Evolutionary conservation across 768 basidiomycete species (phyloP), one percentile per base, ranked within the genome.

Genomic region (Macrocybe gigantea): DNA sequence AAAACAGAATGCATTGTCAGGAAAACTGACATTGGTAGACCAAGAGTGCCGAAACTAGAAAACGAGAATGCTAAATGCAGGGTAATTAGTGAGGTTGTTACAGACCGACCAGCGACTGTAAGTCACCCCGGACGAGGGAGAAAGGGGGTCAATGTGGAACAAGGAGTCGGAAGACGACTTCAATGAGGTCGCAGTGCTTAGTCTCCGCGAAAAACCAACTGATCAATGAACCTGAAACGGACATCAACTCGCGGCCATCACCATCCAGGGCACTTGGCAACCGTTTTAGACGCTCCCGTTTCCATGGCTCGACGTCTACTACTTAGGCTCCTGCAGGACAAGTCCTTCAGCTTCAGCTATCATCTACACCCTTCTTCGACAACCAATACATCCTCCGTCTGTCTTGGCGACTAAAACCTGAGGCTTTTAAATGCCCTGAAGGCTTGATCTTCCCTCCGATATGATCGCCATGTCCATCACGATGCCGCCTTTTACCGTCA

Each of bases 371-470:
- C 55, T 62, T 60, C 49, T 83, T 85, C 14, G 79, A 76, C 38
- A 82, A 54, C 83, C 82, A 82, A 58, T 75, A 83, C 5, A 71
- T 72, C 48, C 80, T 70, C 32, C 67, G 73, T 49, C 59, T 67
- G 15, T 69, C 65, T 38, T 22, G 22, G 22, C 22, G 22, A 22
- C 22, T 4, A 22, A 4, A 22, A 22, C 22, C 22, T 4, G 22
- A 22, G 22, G 22, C 2, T 22, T 22, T 22, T 22, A 4, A 22
- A 22, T 22, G 22, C 22, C 22, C 22, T 22, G 22, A 22, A 22
- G 56, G 52, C 49, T 58, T 64, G 41, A 60, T 67, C 7, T 54
- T 13, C 32, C 56, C 50, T 32, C 39, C 49, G 46, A 38, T 51
- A 36, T 47, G 50, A 38, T 30, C 45, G 6, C 52, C 47, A 43